Evolutionary conservation across 306 rosid species (phyloP), one percentile per base, ranked within the genome.

Genomic region (Castanea mollissima): DNA sequence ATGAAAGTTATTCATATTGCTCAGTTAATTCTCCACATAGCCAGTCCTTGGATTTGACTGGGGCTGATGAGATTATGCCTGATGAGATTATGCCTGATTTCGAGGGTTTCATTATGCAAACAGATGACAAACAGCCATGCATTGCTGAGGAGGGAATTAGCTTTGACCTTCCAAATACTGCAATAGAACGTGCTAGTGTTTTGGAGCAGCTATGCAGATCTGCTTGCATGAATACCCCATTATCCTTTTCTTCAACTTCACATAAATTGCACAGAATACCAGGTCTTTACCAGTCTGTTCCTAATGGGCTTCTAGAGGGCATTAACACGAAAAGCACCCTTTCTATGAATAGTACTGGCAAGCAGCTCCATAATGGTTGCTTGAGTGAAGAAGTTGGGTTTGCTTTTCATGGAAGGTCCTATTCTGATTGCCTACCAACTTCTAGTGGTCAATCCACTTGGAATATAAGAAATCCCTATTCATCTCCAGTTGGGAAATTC

Each of bases 261-360:
- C 67, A 76, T 81, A 81, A 75, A 84, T 74, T 86, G 75, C 82
- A 78, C 74, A 79, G 56, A 71, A 25, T 85, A 59, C 72, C 82
- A 23, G 63, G 84, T 73, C 29, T 80, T 31, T 71, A 70, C 74
- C 77, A 55, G 76, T 91, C 96, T 86, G 83, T 91, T 82, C 92
- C 98, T 38, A 87, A 59, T 81, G 91, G 98, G 74, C 92, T 93
- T 85, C 80, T 86, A 55, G 97, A 96, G 79, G 88, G 84, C 63
- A 73, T 79, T 79, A 85, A 83, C 85, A 21, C 56, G 75, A 75
- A 79, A 82, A 82, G 75, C 82, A 79, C 84, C 55, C 69, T 73
- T 80, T 78, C 84, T 79, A 75, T 70, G 27, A 83, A 84, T 5
- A 73, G 85, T 79, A 83, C 73, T 55, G 79, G 79, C 46, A 74